Conservation (phyloP, 495 filamentous ascomycete species). For the Schizothecium vesticola region DNA sequence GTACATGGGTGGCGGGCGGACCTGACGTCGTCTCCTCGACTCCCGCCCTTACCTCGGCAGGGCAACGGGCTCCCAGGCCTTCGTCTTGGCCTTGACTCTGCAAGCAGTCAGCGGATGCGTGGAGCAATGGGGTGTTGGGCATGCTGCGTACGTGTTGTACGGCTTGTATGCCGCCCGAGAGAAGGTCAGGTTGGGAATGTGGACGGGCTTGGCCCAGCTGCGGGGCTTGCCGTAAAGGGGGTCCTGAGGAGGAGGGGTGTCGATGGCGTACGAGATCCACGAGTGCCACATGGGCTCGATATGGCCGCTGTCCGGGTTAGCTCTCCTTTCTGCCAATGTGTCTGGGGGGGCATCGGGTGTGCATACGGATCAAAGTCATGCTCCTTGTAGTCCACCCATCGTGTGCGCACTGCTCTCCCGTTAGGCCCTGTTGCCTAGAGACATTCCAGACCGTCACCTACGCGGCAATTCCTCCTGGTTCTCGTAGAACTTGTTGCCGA, state of each 20-base stretch:
- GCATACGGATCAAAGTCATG: constrained; percentile 77
- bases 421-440: not conserved
- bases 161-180: constrained; percentile 78
- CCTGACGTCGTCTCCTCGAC: not conserved
- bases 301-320: constrained; percentile 50
- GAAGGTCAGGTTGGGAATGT: constrained; percentile 67
- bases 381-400: constrained; percentile 96
- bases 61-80: constrained; percentile 35
- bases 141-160: constrained; percentile 82
- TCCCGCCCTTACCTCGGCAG: constrained; percentile 23
- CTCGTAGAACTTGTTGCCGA: constrained; percentile 97
- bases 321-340: no score
- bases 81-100: constrained; percentile 38
- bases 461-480: constrained; percentile 92
- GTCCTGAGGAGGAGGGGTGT: constrained; percentile 78
- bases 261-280: constrained; percentile 91
- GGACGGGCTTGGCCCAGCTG: constrained; percentile 65
- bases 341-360: not conserved
- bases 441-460: constrained; percentile 39
- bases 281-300: constrained; percentile 98
- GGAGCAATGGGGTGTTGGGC: not conserved
- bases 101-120: not conserved
- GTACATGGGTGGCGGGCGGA: not conserved
- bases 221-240: constrained; percentile 61
- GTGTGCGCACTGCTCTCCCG: constrained; percentile 67